Conservation (phyloP, 495 filamentous ascomycete species). For the Penicillium salamii region DNA sequence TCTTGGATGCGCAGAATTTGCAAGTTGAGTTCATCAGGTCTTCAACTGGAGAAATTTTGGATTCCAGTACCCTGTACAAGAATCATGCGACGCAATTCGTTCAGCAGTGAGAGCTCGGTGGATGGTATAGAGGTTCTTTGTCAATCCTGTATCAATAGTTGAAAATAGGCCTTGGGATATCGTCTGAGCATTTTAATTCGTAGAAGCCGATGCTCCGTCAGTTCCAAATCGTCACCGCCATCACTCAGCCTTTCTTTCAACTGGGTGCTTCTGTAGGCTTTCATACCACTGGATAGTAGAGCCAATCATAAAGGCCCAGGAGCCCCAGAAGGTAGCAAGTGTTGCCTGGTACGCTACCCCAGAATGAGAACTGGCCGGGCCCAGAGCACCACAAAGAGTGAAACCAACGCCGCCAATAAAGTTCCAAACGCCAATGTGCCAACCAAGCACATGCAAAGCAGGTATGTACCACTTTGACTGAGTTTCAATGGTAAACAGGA, state of each 20-base stretch:
- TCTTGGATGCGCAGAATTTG: conserved; percentile 33
- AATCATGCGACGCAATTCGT: conserved; percentile 49
- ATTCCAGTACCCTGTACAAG: conserved; percentile 52
- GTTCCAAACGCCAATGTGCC: conserved; percentile 60
- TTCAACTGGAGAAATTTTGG: conserved; percentile 48
- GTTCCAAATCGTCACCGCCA: too few species aligned
- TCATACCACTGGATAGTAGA: conserved; percentile 66
- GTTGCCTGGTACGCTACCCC: conserved; percentile 55
- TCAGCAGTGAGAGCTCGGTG: conserved; percentile 26
- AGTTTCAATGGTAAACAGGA: conserved; percentile 68
- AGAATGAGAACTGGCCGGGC: conserved; percentile 45
- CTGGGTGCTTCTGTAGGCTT: conserved; percentile 58
- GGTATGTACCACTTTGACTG: conserved; percentile 65
- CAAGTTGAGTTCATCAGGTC: conserved; percentile 47
- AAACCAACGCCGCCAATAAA: conserved; percentile 64
- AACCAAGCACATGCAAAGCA: conserved; percentile 56
- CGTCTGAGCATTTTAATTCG: too few species aligned
- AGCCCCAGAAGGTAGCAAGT: conserved; percentile 65
- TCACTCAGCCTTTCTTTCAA: conserved; percentile 29
- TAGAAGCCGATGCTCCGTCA: too few species aligned
- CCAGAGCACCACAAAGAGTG: conserved; percentile 64
- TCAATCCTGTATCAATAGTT: too few species aligned
- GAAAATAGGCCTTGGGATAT: too few species aligned
- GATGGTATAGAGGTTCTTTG: neutral
- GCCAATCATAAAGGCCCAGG: conserved; percentile 67